Base-by-base conservation (phyloP, 2,329 filamentous ascomycete species). In the Neopestalotiopsis sp. region DNA sequence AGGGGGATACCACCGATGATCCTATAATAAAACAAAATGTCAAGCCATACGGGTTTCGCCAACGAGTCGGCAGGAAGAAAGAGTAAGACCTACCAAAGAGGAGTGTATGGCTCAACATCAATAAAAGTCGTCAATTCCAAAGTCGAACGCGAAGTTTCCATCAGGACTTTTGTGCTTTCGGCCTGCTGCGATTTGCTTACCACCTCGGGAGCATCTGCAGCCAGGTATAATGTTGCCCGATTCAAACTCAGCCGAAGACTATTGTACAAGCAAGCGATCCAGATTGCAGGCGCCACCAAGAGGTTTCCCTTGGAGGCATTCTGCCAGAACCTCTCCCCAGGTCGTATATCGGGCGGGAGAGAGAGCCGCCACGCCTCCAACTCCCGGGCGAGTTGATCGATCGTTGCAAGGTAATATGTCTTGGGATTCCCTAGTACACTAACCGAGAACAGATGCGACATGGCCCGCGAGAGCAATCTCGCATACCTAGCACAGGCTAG, bases 31-130 rank as follows among this genome's bases (percentile, higher is more conserved):
- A 9, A 3, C 6, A 38, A 38, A 10, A 62, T 38, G 20, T 17
- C 14, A 24, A 10, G 64, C 42, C 28, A 67, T 38, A 28, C 24
- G 4, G 24, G 4, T 28, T 28, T 28, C 24, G 24, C 24, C 24
- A 28, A 28, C 24, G 24, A 28, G 24, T 1, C 24, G 24, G 24
- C 24, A n/a, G 59, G 34, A 32, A 61, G 6, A 13, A 5, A 59
- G 34, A 28, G 24, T 3, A 28, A 28, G 24, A 28, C 59, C 17
- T 62, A 62, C 76, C 77, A 79, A 1, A 77, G 67, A 6, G 74
- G 74, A 5, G 75, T 76, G 9, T 75, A 73, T 1, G 78, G 74
- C 57, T 77, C 75, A 2, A 79, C 74, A 10, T 79, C 76, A 38
- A 79, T 75, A 42, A 72, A 69, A 0, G 72, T 70, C 1, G 77